Base-by-base conservation (phyloP, 2,329 filamentous ascomycete genomes). In the Didymella keratinophila region DNA sequence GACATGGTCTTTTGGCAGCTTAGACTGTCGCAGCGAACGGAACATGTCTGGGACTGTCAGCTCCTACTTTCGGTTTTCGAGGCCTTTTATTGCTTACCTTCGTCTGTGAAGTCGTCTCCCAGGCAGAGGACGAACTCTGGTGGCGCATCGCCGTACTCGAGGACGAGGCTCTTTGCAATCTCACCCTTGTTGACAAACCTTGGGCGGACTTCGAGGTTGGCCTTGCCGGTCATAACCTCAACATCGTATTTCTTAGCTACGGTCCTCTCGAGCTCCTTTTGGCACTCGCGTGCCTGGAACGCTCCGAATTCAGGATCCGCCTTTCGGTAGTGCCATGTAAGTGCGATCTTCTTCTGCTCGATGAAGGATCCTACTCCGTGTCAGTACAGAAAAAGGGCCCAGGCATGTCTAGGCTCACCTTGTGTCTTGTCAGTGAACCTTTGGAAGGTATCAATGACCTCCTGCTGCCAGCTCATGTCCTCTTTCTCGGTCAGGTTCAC, bases 171-270 rank as follows among this genome's bases (percentile, higher is more conserved):
- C 79, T 92, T 93, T 16, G 89, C 91, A 64, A 98, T 98, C 78
- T 96, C 93, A 28, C 95, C 95, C 82, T 99, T 99, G 84, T 98
- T 98, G 80, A 99, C 93, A 71, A 96, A 97, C 0, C 89, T 93
- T 27, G 94, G 94, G n/a, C 95, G 89, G 30, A 98, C 94, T 78
- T 99, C 95, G 25, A 99, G 83, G 74, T 98, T 98, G 61, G 94
- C 94, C 80, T 98, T 99, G 69, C 95, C 95, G 0, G 88, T 86
- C 93, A 98, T 98, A 59, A 99, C 93, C 71, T 98, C 94, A 3
- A 98, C 91, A 46, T 97, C 93, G 86, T 89, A 97, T 63, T 87
- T 87, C 72, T 88, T 89, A 50, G 82, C 88, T 0, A 97, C 89
- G 0, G 87, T 91, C 4, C 84, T 81, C 74, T 96, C 89, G 16